Evolutionary conservation across 2,329 filamentous ascomycete genomes (phyloP).

Genomic region (Cadophora sp.): DNA sequence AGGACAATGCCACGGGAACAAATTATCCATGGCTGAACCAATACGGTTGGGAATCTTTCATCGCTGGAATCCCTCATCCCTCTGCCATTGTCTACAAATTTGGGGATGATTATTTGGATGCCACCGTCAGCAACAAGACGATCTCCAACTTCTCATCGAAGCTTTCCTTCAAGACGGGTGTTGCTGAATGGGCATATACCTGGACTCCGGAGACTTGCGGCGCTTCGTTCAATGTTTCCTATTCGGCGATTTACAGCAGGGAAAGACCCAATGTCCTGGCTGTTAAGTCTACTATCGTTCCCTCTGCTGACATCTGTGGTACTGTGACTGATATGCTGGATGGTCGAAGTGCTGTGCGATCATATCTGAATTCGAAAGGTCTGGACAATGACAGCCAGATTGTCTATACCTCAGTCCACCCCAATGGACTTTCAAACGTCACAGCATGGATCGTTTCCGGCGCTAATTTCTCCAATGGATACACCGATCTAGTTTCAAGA

Average conservation of each 20-base stretch:
- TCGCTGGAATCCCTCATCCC: constrained; percentile 75
- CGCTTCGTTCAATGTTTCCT: constrained; percentile 63
- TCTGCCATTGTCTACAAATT: constrained; percentile 64
- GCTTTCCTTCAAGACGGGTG: constrained; percentile 67
- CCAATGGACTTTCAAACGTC: constrained; percentile 65
- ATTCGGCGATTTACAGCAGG: constrained; percentile 61
- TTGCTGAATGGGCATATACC: constrained; percentile 68
- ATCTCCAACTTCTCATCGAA: constrained; percentile 67
- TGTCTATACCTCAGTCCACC: constrained; percentile 71
- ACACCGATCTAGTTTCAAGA: constrained; percentile 48
- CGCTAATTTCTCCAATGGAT: constrained; percentile 47
- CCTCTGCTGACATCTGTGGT: constrained; percentile 59
- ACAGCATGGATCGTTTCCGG: constrained; percentile 66
- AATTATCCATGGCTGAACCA: constrained; percentile 74
- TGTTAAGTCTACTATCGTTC: constrained; percentile 64
- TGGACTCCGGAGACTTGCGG: constrained; percentile 63
- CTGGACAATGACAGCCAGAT: constrained; percentile 56
- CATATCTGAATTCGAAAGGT: constrained; percentile 63
- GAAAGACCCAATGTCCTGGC: constrained; percentile 45
- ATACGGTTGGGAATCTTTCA: constrained; percentile 74
- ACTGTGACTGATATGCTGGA: constrained; percentile 72
- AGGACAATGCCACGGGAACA: constrained; percentile 62
- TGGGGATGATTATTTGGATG: constrained; percentile 63
- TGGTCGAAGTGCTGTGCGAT: constrained; percentile 70
- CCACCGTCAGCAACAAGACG: constrained; percentile 62